Base-by-base conservation (phyloP, 2,329 filamentous ascomycete species). In the Pseudocercospora cruenta region DNA sequence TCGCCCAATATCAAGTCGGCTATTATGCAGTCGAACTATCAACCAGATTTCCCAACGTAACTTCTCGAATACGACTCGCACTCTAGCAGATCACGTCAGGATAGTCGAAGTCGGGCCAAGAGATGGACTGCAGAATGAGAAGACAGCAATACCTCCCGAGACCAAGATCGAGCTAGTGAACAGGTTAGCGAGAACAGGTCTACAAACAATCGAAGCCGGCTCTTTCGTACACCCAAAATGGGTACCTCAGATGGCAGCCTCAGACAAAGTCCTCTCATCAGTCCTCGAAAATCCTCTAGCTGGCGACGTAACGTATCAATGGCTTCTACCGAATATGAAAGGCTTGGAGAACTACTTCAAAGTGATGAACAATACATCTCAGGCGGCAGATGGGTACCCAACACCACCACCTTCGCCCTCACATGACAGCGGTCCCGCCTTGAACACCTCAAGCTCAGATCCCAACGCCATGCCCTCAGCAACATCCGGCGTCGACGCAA, bases 91-190 rank as follows among this genome's bases (percentile, higher is more conserved):
- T 71, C 77, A 80, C 68, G 82, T 87, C 45, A 81, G 84, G 47
- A 88, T 96, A 45, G 89, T 95, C 68, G 92, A 96, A 81, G 92
- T 96, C 68, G 92, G 74, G 4, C 92, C 92, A 36, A 85, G 92
- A 70, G 92, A 96, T 81, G 92, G 92, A n/a, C 81, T 96, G 61
- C 92, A 96, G 77, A 96, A 95, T 76, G 91, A 95, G 81, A 91
- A 91, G 80, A 86, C 83, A 69, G 83, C 83, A 28, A 90, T 96
- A 69, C 83, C 91, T 0, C 82, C 92, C 10, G 82, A 84, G 6
- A 93, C 89, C 2, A 96, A 96, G 79, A 86, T 94, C 63, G 87
- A 93, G 71, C 80, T 96, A 61, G 91, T 96, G 45, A 85, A 89
- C 71, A 83, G 87, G 67, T 81, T 96, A 67, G 87, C 88, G 36